Evolutionary conservation across 2,329 filamentous ascomycete genomes (phyloP).

Genomic region (Colletotrichum salicis): DNA sequence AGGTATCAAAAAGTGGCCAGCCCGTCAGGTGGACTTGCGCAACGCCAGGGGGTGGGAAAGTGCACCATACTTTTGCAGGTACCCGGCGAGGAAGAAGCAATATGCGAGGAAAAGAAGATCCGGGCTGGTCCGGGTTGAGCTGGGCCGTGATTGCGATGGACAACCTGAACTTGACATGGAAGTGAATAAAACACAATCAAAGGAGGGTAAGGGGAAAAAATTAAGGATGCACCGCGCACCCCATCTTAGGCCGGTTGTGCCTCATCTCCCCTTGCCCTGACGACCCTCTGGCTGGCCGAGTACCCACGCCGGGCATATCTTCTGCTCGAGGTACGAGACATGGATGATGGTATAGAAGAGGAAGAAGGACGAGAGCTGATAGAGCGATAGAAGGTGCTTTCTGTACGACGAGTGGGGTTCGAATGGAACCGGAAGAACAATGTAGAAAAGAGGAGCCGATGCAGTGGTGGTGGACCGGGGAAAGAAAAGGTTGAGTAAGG

Average conservation of each 20-base stretch:
- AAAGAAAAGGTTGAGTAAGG: background rate
- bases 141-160: conserved; percentile 21
- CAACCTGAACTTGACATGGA: conserved; percentile 10
- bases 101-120: background rate
- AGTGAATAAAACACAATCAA: background rate
- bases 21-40: background rate
- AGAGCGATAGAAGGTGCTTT: conserved; percentile 15
- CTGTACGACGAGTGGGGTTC: conserved; percentile 20
- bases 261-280: background rate
- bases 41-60: conserved; percentile 10
- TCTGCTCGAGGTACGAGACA: background rate
- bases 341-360: background rate
- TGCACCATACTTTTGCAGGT: background rate
- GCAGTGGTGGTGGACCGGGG: conserved; percentile 1
- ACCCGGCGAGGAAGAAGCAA: conserved; percentile 11
- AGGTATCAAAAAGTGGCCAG: background rate
- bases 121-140: conserved; percentile 21
- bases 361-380: conserved; percentile 1
- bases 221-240: conserved; percentile 1
- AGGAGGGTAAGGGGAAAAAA: background rate
- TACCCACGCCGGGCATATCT: background rate
- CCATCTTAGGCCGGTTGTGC: background rate
- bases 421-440: background rate
- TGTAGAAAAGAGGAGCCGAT: conserved; percentile 7
- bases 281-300: background rate